A percentile compares a stretch with the other conserved stretches of the same genome.
These are phyloP conservation scores for Tricholoma terreum DNA, from an alignment of 768 basidiomycete species.

Conservation along the genomic window DNA sequence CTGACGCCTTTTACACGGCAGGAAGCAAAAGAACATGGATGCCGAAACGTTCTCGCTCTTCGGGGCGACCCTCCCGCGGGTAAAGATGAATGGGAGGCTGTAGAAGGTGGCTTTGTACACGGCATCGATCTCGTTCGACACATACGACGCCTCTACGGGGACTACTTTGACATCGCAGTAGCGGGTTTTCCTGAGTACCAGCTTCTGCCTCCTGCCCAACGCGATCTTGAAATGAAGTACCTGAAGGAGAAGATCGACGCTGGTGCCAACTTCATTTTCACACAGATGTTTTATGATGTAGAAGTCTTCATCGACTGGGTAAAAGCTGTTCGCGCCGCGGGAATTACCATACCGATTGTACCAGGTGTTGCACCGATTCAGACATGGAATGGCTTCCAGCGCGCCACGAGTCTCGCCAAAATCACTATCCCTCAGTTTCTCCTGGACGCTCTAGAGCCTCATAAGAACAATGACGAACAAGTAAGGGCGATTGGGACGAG, in stretches of 20 bases:
- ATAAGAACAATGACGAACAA: conserved; percentile 91
- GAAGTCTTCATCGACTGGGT: conserved; percentile 93
- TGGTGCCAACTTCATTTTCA: conserved; percentile 92
- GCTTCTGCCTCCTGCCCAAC: conserved; percentile 68
- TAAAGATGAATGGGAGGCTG: conserved; percentile 87
- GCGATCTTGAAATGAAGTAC: conserved; percentile 74
- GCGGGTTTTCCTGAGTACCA: conserved; percentile 90
- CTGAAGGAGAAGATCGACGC: conserved; percentile 91
- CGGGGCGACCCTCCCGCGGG: conserved; percentile 91
- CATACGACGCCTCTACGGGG: conserved; percentile 77
- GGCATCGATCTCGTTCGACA: conserved; percentile 91
- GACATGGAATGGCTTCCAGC: conserved; percentile 92
- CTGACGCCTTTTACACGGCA: conserved; percentile 27
- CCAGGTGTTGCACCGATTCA: conserved; percentile 96
- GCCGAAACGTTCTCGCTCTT: conserved; percentile 89
- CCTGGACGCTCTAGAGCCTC: conserved; percentile 75
- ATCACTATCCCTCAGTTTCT: conserved; percentile 75
- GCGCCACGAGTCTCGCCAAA: conserved; percentile 75
- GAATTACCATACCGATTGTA: conserved; percentile 86
- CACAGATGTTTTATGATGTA: conserved; percentile 97
- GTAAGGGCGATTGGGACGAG: conserved; percentile 92
- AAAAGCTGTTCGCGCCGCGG: conserved; percentile 72
- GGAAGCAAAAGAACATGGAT: conserved; percentile 89
- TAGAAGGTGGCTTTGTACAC: conserved; percentile 86
- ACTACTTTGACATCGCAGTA: conserved; percentile 95